These are phyloP conservation scores for Phaffomyces thermotolerans DNA, from an alignment of 805 yeast genomes.

Conservation along the genomic window DNA sequence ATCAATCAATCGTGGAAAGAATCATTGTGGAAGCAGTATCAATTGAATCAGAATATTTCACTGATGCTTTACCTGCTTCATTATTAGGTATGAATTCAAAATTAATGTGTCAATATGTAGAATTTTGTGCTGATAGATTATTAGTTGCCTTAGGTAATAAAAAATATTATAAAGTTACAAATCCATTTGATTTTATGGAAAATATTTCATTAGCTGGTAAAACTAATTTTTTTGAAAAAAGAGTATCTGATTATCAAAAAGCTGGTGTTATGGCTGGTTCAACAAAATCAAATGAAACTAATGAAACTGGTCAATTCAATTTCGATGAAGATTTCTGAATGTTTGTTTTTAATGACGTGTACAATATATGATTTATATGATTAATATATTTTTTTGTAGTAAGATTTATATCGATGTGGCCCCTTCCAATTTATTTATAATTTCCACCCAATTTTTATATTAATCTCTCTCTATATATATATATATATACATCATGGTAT, in stretches of 20 bases:
- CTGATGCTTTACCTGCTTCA: conserved; percentile 91
- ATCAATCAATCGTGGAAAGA: conserved; percentile 65
- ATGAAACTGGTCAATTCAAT: conserved; percentile 49
- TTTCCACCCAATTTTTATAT: no score
- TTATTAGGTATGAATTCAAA: conserved; percentile 91
- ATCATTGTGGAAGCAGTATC: conserved; percentile 93
- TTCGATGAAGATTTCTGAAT: conserved; percentile 89
- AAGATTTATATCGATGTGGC: no score
- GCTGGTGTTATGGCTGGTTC: conserved; percentile 95
- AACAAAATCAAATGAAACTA: conserved; percentile 30
- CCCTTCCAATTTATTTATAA: no score
- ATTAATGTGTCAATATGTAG: conserved; percentile 96
- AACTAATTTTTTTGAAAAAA: conserved; percentile 97
- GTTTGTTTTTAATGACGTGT: conserved; percentile 4
- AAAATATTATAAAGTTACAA: conserved; percentile 78
- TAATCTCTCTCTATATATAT: no score
- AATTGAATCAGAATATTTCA: conserved; percentile 90
- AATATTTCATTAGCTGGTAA: conserved; percentile 97
- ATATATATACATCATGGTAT: no score
- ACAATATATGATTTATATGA: neutral
- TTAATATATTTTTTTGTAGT: no score
- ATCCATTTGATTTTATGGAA: conserved; percentile 99
- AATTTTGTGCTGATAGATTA: conserved; percentile 94
- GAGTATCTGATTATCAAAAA: conserved; percentile 97
- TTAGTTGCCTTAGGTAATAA: conserved; percentile 85